phyloP scores from a whole-genome alignment of 495 filamentous ascomycete species.

The Penicillium manginii region DNA sequence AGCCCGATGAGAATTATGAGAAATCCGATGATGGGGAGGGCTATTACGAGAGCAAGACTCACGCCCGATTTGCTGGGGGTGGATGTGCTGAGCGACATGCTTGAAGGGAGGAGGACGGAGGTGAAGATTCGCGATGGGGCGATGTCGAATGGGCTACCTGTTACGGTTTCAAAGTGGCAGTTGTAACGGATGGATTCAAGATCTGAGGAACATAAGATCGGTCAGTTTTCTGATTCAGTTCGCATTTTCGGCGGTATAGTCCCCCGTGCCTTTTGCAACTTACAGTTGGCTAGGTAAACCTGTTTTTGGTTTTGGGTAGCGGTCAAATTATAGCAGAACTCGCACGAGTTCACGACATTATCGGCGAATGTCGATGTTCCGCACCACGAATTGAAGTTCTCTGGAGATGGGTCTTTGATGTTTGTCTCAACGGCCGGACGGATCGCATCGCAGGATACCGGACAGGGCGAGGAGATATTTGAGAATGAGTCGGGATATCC shows the following conservation, averaged over 20 bases:
- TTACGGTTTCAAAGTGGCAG: slow-evolving; percentile 46
- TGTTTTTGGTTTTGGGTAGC: slow-evolving; percentile 26
- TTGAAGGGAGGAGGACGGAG: slow-evolving; percentile 42
- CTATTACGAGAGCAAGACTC: slow-evolving; percentile 49
- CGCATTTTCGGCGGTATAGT: not conserved
- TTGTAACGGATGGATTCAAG: slow-evolving; percentile 54
- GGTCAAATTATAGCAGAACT: slow-evolving; percentile 50
- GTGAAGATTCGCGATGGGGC: slow-evolving; percentile 50
- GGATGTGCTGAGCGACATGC: slow-evolving; percentile 30
- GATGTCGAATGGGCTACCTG: slow-evolving; percentile 43
- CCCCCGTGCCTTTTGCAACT: slow-evolving; percentile 13
- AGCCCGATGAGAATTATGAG: slow-evolving; percentile 35
- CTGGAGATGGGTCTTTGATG: slow-evolving; percentile 31
- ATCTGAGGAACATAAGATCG: slow-evolving; percentile 34
- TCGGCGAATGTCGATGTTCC: slow-evolving; percentile 40
- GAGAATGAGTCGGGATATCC: slow-evolving; percentile 39
- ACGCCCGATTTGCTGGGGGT: slow-evolving; percentile 25
- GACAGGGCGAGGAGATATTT: slow-evolving; percentile 47
- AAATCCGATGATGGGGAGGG: slow-evolving; percentile 49
- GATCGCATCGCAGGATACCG: slow-evolving; percentile 44
- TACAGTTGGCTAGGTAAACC: slow-evolving; percentile 55
- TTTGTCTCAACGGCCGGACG: slow-evolving; percentile 38
- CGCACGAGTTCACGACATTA: slow-evolving; percentile 46
- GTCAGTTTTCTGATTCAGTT: slow-evolving; percentile 7
- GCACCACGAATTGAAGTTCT: slow-evolving; percentile 41